These are phyloP conservation scores for Cryphonectria radicalis DNA, from an alignment of 2,329 filamentous ascomycete genomes.

Conservation along the genomic window DNA sequence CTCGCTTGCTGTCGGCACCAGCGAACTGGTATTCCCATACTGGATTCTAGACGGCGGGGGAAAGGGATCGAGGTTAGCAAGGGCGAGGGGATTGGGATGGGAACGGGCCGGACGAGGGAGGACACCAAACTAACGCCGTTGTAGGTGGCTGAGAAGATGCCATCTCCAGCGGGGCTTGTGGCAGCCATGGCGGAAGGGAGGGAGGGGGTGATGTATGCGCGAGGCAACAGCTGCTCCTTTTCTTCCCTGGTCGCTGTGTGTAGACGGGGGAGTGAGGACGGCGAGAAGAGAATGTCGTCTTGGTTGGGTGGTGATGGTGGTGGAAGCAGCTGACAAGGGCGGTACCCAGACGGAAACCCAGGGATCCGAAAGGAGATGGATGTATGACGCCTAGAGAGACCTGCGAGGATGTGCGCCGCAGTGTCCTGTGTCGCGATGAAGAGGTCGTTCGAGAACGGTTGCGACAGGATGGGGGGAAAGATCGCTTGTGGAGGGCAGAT, in stretches of 20 bases:
- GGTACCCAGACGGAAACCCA: background rate
- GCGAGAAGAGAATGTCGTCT: background rate
- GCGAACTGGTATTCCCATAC: slow-evolving; percentile 89
- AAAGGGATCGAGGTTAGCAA: slow-evolving; percentile 13
- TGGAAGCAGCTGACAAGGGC: background rate
- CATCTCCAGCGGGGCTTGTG: slow-evolving; percentile 41
- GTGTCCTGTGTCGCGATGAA: background rate
- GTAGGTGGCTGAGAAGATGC: slow-evolving; percentile 71
- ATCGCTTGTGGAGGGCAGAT: background rate
- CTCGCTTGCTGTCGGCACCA: slow-evolving; percentile 68
- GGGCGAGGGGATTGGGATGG: slow-evolving; percentile 17
- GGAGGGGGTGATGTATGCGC: background rate
- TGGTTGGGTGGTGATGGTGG: background rate
- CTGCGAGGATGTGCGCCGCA: background rate
- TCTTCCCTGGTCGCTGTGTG: background rate
- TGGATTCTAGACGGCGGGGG: slow-evolving; percentile 69
- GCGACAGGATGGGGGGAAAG: background rate
- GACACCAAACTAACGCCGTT: slow-evolving; percentile 61
- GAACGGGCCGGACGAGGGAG: background rate
- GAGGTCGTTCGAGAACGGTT: background rate
- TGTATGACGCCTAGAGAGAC: background rate
- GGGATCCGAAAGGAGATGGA: background rate
- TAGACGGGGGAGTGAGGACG: background rate
- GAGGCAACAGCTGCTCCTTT: background rate
- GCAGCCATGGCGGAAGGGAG: slow-evolving; percentile 49